Evolutionary conservation across 2,329 filamentous ascomycete genomes (phyloP), one percentile per base, ranked within the genome.

Genomic region (Penicillium janthinellum): DNA sequence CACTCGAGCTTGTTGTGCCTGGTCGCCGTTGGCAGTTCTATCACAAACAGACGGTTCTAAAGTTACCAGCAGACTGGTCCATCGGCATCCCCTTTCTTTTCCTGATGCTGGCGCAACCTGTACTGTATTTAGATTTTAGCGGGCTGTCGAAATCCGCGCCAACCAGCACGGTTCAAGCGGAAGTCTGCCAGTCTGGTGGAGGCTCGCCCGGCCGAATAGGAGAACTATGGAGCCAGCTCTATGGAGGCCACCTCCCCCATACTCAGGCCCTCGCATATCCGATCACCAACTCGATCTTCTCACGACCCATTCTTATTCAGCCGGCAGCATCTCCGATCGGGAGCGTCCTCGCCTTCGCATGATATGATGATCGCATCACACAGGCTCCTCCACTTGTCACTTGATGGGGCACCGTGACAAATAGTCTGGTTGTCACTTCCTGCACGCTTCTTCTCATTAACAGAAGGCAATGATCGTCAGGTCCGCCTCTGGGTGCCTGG

Each of bases 221-320:
- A n/a, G 49, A 41, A 48, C 55, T 49, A 63, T 63, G 62, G 62
- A 63, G 47, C 52, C 57, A 56, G 28, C 45, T 47, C 59, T 35
- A 22, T 22, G 22, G 22, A 22, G 22, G 22, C 22, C 22, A 22
- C 22, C 22, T 22, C 22, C 22, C 22, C 22, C 22, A 22, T 22
- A 22, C 25, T 28, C 31, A 5, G 31, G 8, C 31, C 38, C 49
- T 59, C 39, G 50, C 28, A 51, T 37, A 52, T 38, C 17, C 20
- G 60, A 65, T 61, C 58, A 45, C 56, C 55, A 57, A 44, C 54
- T 63, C 64, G 63, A 67, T 67, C 59, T 37, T 47, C 57, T 49
- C 60, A 57, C 58, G 60, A 57, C 53, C 61, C 64, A 60, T 54
- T 25, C 31, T 31, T 31, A 31, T 31, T 47, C n/a, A 2, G 22